Base-by-base conservation (phyloP, 139 green algal genomes). In the Picochlorum sp. region DNA sequence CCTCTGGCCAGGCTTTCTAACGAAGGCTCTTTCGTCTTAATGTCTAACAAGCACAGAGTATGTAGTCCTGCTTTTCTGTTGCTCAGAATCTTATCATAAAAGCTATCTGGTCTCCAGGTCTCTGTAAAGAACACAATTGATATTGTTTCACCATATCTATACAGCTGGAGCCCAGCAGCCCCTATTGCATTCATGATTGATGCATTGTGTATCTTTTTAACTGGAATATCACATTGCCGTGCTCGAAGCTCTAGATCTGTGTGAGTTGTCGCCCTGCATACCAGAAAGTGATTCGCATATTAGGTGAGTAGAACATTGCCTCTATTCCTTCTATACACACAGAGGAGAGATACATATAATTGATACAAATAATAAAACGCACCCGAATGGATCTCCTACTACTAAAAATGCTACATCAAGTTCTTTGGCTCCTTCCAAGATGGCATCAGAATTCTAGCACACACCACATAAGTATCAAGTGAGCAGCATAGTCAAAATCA, bases 111-210 rank as follows among this genome's bases (percentile, higher is more conserved):
- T 1, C 81, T 75, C 93, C 93, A 99, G 0, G 72, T 95, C 12
- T 94, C 81, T 61, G 91, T 98, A 81, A 99, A 99, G 77, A 98
- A 99, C 0, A 91, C 82, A 13, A 99, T 89, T 22, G 85, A 96
- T 0, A 99, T 54, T 0, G 84, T 75, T 73, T 98, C 90, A 2
- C 93, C 93, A 61, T 88, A 99, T 22, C 84, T 65, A 68, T 99
- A 99, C 39, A 99, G 85, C 74, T 94, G 85, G 66, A 99, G 73
- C 1, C 92, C 92, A 49, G 78, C 92, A 0, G 81, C 87, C 4
- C 88, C 92, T 5, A 95, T 75, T 1, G 93, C 93, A 54, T 96
- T 99, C 77, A 99, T 90, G 41, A 98, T 89, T 33, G 76, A 91
- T 7, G 93, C 93, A 57, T 99, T 99, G 84, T 98, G 92, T 10